Percentiles rank a stretch among this genome's conserved stretches.
phyloP scores from a whole-genome alignment of 345 rosid genomes.

The Heritiera littoralis region DNA sequence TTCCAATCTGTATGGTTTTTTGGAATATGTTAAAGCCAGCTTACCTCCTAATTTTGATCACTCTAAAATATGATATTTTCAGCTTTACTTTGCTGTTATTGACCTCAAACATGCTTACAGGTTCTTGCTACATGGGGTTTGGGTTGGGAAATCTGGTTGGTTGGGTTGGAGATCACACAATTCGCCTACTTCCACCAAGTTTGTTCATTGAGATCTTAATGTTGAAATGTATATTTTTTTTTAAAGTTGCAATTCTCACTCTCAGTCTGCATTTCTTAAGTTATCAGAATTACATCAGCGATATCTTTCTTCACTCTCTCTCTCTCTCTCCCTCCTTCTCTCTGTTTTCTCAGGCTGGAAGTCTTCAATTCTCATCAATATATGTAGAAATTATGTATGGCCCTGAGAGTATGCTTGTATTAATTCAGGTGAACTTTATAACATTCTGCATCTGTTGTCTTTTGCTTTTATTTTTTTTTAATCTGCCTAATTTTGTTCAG shows the following conservation, averaged over 20 bases:
- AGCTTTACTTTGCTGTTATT: conserved; percentile 5
- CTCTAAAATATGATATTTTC: background rate
- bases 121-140: conserved; percentile 98
- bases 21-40: too few species aligned
- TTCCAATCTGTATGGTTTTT: background rate
- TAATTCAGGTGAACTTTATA: conserved; percentile 69
- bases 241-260: background rate
- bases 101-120: conserved; percentile 40
- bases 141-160: conserved; percentile 99
- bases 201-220: conserved; percentile 15
- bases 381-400: conserved; percentile 97
- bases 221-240: background rate
- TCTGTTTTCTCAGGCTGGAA: conserved; percentile 62
- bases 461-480: conserved; percentile 14
- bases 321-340: conserved; percentile 12
- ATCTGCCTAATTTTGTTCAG: conserved; percentile 33
- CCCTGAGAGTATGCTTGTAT: conserved; percentile 91
- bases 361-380: conserved; percentile 82
- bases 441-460: conserved; percentile 9
- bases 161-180: conserved; percentile 98
- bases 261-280: background rate
- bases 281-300: background rate
- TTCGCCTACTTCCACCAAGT: conserved; percentile 99
- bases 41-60: background rate
- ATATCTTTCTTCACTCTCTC: conserved; percentile 9